Evolutionary conservation across 129 eudicot species (phyloP), one percentile per base, ranked within the genome.

Genomic region (Dittrichia graveolens): DNA sequence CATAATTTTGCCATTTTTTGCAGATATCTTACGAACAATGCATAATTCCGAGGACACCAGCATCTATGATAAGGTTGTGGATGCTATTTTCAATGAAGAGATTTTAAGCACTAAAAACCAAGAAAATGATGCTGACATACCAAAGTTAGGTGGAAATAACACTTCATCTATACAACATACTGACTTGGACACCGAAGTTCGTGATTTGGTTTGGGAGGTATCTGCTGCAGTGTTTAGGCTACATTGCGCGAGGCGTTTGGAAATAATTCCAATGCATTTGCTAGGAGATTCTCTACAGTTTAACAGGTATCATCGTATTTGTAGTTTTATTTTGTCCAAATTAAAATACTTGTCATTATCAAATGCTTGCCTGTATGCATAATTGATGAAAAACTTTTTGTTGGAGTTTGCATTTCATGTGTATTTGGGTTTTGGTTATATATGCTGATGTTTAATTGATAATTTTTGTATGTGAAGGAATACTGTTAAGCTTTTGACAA

Each of bases 171-270:
- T 80, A 67, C 84, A 83, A 58, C 81, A 80, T 64, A 72, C 95
- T 31, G 90, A 84, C 41, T 67, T 83, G 37, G 88, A 84, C 61
- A 93, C 98, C 61, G 88, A 80, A 46, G 70, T 83, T 14, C 95
- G 96, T 75, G 96, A 89, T 76, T 78, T 80, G 76, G 86, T 93
- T 58, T 61, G 75, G 72, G 90, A 84, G 47, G 71, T 83, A 54
- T 78, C 95, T 46, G 68, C 76, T 7, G 86, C 81, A 77, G 86
- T 89, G 55, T 93, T 85, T 69, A 89, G 80, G 68, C 81, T 71
- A 46, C 98, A 93, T 67, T 87, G 98, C 72, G 98, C 93, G 45
- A 93, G 83, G 74, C 98, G 71, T 82, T 78, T 93, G 88, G 98
- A 93, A 75, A 85, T 85, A 72, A 60, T 87, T 66, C 96, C 95